Conservation (phyloP, 2,329 filamentous ascomycete genomes). For the Paecilomyces niveus region DNA sequence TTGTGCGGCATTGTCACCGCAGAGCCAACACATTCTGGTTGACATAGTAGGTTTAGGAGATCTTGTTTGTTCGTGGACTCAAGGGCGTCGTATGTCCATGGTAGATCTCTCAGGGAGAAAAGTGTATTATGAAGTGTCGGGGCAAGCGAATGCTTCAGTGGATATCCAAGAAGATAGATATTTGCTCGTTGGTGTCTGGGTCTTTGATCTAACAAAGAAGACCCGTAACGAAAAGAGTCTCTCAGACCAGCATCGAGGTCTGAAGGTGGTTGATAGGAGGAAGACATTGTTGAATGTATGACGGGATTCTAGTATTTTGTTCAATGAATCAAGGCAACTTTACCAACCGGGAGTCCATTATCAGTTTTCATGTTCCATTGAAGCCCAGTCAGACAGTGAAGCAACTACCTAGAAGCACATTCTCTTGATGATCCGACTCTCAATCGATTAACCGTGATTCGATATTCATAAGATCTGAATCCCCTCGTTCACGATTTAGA, state of each 20-base stretch:
- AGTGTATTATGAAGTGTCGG: slow-evolving; percentile 7
- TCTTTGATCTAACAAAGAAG: neutral
- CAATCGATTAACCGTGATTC: too few relatives aligned
- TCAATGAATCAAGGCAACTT: neutral
- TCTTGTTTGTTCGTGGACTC: slow-evolving; percentile 5
- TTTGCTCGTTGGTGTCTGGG: neutral
- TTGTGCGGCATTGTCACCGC: slow-evolving; percentile 77
- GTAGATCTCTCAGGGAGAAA: slow-evolving; percentile 1
- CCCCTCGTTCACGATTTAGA: neutral
- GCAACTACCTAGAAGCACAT: too few relatives aligned
- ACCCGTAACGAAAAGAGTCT: neutral
- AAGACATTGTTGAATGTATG: neutral
- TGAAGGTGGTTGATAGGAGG: neutral
- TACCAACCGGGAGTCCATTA: neutral
- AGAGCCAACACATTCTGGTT: slow-evolving; percentile 40
- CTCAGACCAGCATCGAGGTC: neutral
- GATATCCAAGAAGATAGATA: slow-evolving; percentile 6
- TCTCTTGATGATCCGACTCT: too few relatives aligned
- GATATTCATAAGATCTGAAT: too few relatives aligned
- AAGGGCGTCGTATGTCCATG: slow-evolving; percentile 7
- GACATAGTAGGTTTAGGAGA: slow-evolving; percentile 1
- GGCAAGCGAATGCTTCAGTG: slow-evolving; percentile 4
- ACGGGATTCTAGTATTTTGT: neutral
- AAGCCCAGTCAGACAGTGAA: too few relatives aligned
- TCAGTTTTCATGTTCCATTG: too few relatives aligned